Conservation (phyloP, 2,329 filamentous ascomycete species). For the Aureobasidium musti region DNA sequence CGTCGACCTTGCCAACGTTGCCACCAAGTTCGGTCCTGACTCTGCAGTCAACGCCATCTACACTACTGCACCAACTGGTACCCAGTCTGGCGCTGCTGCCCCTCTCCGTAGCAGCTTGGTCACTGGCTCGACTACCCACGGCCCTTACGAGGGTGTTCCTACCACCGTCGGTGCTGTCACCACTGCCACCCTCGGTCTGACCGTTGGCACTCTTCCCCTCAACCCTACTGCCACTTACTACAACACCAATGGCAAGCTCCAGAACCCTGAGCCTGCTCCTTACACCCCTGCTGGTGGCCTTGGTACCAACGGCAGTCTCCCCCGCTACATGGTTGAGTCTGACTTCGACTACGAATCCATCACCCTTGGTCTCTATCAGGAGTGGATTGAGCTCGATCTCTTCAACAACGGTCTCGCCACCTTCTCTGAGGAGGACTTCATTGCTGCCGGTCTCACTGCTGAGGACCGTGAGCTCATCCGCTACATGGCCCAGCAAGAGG, state of each 20-base stretch:
- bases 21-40: conserved; percentile 49
- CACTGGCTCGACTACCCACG: conserved; percentile 66
- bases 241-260: conserved; percentile 68
- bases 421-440: conserved; percentile 70
- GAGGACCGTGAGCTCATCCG: conserved; percentile 71
- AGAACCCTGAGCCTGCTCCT: conserved; percentile 67
- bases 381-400: conserved; percentile 81
- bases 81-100: conserved; percentile 41
- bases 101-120: conserved; percentile 53
- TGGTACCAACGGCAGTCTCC: conserved; percentile 74
- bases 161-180: conserved; percentile 70
- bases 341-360: conserved; percentile 84
- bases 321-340: conserved; percentile 74
- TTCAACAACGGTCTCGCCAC: conserved; percentile 74
- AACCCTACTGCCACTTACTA: conserved; percentile 67
- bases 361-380: conserved; percentile 72
- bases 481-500: conserved; percentile 76
- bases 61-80: conserved; percentile 38
- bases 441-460: conserved; percentile 64
- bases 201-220: conserved; percentile 60
- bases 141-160: conserved; percentile 65
- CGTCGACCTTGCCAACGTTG: conserved; percentile 41
- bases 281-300: conserved; percentile 70
- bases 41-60: conserved; percentile 47
- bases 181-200: conserved; percentile 58